Conservation (phyloP, 2,329 filamentous ascomycete genomes). For the Penicillium sp. region DNA sequence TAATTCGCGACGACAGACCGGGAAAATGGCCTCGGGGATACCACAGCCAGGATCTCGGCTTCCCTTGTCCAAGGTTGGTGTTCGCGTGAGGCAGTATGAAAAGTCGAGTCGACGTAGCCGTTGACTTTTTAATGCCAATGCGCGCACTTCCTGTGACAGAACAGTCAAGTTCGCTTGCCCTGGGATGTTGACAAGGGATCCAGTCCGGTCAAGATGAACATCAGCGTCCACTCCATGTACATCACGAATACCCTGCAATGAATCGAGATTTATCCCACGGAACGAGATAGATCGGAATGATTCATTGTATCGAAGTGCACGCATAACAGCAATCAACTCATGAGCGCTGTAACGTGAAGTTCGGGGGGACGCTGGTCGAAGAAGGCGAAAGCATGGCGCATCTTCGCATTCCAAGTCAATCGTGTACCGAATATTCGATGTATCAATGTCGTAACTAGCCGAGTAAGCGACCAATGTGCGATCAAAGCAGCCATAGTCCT, state of each 20-base stretch:
- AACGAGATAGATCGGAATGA: slow-evolving; percentile 71
- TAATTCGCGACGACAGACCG: slow-evolving; percentile 67
- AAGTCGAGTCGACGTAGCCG: slow-evolving; percentile 69
- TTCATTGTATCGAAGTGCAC: slow-evolving; percentile 72
- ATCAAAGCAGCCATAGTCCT: slow-evolving; percentile 68
- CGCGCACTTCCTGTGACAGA: slow-evolving; percentile 70
- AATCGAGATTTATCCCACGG: slow-evolving; percentile 65
- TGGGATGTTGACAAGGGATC: slow-evolving; percentile 57
- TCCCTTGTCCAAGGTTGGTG: slow-evolving; percentile 54
- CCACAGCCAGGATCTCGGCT: slow-evolving; percentile 67
- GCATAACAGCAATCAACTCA: slow-evolving; percentile 72
- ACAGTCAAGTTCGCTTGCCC: slow-evolving; percentile 61
- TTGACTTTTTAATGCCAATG: slow-evolving; percentile 68
- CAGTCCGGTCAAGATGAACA: slow-evolving; percentile 64
- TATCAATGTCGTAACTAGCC: slow-evolving; percentile 69
- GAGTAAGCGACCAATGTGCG: slow-evolving; percentile 72
- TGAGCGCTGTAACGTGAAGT: slow-evolving; percentile 61
- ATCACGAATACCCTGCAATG: slow-evolving; percentile 66
- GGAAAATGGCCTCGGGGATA: slow-evolving; percentile 71
- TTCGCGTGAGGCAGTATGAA: slow-evolving; percentile 62
- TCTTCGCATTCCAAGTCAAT: slow-evolving; percentile 68
- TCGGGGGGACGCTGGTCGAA: slow-evolving; percentile 57
- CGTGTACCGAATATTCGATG: slow-evolving; percentile 67
- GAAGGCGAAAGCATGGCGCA: slow-evolving; percentile 67
- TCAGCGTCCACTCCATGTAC: slow-evolving; percentile 65